These are phyloP conservation scores for Ustilago sp. DNA, from an alignment of 1,284 basidiomycete genomes.

Conservation along the genomic window DNA sequence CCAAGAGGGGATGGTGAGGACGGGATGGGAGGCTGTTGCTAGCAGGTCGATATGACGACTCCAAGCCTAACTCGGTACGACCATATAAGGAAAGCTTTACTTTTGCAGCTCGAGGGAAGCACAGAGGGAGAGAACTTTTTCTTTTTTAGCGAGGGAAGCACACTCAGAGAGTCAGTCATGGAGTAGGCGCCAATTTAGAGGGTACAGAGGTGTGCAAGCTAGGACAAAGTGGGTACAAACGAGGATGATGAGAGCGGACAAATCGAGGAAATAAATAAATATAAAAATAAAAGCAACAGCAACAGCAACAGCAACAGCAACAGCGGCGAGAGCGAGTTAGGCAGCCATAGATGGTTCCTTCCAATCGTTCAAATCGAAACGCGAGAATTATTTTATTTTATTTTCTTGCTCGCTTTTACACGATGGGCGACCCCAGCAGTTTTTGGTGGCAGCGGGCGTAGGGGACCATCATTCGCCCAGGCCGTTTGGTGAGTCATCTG, in stretches of 20 bases:
- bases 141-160: background rate
- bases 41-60: background rate
- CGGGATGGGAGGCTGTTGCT: background rate
- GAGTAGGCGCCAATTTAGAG: background rate
- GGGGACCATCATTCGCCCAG: background rate
- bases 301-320: constrained; percentile 11
- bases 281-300: background rate
- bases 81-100: background rate
- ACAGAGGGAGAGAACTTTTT: background rate
- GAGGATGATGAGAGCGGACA: constrained; percentile 8
- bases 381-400: background rate
- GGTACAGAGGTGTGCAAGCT: no score
- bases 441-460: background rate
- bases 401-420: no score
- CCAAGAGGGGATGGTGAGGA: background rate
- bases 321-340: constrained; percentile 1
- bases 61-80: background rate
- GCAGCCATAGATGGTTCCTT: background rate
- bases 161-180: background rate
- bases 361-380: background rate
- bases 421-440: no score
- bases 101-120: background rate
- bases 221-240: background rate
- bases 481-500: background rate
- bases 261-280: background rate